These are phyloP conservation scores for Plectosphaerella sp. DNA, from an alignment of 2,329 filamentous ascomycete genomes.

Conservation along the genomic window DNA sequence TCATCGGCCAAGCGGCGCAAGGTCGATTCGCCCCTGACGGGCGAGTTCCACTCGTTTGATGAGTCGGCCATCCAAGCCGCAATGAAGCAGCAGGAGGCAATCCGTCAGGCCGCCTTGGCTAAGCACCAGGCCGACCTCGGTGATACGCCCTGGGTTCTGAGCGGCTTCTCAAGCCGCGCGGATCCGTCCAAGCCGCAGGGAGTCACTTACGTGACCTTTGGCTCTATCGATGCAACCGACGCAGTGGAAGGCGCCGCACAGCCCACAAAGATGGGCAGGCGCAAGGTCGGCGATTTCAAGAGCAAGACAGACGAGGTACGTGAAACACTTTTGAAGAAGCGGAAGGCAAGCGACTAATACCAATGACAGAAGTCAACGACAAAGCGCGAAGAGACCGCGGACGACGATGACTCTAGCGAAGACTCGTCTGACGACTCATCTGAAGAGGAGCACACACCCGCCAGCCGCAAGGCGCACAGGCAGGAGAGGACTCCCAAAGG, in stretches of 20 bases:
- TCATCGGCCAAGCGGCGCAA: constrained; percentile 62
- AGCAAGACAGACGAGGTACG: constrained; percentile 21
- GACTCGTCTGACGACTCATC: constrained; percentile 16
- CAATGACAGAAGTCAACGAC: constrained; percentile 13
- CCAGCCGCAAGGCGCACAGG: constrained; percentile 13
- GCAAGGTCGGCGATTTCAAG: constrained; percentile 26
- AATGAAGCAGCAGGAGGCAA: constrained; percentile 62
- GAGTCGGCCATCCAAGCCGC: constrained; percentile 59
- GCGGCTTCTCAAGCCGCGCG: constrained; percentile 31
- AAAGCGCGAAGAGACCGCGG: constrained; percentile 7
- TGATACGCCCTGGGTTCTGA: constrained; percentile 74
- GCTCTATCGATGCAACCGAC: constrained; percentile 39
- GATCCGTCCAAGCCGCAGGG: background rate
- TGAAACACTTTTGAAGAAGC: background rate
- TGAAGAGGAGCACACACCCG: constrained; percentile 6
- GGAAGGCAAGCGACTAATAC: constrained; percentile 4
- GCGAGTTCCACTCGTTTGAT: constrained; percentile 43
- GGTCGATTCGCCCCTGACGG: constrained; percentile 25
- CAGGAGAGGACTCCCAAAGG: constrained; percentile 24
- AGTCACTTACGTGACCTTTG: constrained; percentile 56
- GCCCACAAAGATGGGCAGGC: constrained; percentile 22
- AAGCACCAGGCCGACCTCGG: constrained; percentile 57
- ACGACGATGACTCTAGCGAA: constrained; percentile 20
- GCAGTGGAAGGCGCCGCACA: constrained; percentile 22
- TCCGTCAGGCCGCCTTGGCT: constrained; percentile 56